Conservation (phyloP, 257 asterid genomes). For the Solanum dulcamara region DNA sequence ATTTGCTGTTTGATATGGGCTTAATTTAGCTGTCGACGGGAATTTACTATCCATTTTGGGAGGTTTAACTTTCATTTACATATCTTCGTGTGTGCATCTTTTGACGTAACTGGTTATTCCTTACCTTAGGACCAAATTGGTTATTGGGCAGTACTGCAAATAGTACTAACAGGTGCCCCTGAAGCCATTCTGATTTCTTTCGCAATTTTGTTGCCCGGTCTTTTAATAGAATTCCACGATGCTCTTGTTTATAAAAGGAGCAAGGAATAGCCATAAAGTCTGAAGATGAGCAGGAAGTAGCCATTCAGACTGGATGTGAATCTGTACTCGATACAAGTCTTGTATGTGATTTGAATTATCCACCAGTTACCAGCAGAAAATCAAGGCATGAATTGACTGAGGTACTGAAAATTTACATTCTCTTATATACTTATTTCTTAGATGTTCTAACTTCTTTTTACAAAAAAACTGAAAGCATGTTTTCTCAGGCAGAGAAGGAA, state of each 20-base stretch:
- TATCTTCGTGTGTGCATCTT: neutral
- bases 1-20: neutral
- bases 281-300: neutral
- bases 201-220: neutral
- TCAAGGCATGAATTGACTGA: slow-evolving; percentile 27
- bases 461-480: neutral
- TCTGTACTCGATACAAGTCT: neutral
- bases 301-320: neutral
- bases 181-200: neutral
- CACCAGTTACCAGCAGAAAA: slow-evolving; percentile 15
- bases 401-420: slow-evolving; percentile 14
- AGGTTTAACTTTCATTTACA: neutral
- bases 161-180: neutral
- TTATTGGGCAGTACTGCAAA: neutral
- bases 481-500: slow-evolving; percentile 56
- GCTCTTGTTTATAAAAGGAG: slow-evolving; percentile 18
- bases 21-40: neutral
- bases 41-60: neutral
- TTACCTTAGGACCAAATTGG: neutral
- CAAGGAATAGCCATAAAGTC: neutral
- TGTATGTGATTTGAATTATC: slow-evolving; percentile 11
- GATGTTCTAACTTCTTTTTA: neutral
- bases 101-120: neutral
- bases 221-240: neutral
- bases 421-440: neutral